phyloP scores from a whole-genome alignment of 192 early-diverging fungal species.

The Coemansia sp. region DNA sequence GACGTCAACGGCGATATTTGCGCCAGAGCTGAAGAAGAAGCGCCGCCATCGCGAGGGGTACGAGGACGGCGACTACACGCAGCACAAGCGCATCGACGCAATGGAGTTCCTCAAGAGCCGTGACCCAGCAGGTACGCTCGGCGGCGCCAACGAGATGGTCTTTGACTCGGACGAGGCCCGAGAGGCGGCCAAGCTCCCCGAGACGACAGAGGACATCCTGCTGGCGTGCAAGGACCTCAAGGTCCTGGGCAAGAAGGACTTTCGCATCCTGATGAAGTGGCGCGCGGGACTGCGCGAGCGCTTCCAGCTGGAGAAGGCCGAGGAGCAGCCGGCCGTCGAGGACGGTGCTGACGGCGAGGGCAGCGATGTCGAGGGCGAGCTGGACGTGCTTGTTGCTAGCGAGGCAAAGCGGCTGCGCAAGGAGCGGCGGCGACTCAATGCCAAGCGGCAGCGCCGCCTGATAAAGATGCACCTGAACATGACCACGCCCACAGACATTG shows the following conservation, averaged over 20 bases:
- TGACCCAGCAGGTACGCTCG: constrained; percentile 78
- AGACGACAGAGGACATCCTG: constrained; percentile 79
- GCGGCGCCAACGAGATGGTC: constrained; percentile 63
- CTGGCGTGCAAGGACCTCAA: constrained; percentile 80
- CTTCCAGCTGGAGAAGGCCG: constrained; percentile 42
- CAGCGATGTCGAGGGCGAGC: constrained; percentile 48
- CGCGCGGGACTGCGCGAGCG: constrained; percentile 64
- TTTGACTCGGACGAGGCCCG: constrained; percentile 70
- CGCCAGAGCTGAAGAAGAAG: constrained; percentile 78
- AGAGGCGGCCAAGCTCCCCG: constrained; percentile 48
- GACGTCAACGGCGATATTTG: constrained; percentile 71
- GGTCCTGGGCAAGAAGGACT: constrained; percentile 91
- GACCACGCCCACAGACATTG: constrained; percentile 70
- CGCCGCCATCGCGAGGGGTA: constrained; percentile 92
- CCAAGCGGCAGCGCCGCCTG: constrained; percentile 62
- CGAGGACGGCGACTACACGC: constrained; percentile 90
- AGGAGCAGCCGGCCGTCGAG: constrained; percentile 39
- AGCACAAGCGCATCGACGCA: constrained; percentile 67
- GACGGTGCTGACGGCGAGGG: constrained; percentile 32
- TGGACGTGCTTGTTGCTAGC: constrained; percentile 42
- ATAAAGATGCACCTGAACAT: constrained; percentile 76
- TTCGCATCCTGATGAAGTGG: constrained; percentile 88
- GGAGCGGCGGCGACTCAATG: constrained; percentile 59
- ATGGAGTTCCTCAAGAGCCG: constrained; percentile 73
- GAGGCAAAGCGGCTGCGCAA: constrained; percentile 46